Conservation (phyloP, 352 stramenopile genomes). For the Pilasporangium apinafurcum region DNA sequence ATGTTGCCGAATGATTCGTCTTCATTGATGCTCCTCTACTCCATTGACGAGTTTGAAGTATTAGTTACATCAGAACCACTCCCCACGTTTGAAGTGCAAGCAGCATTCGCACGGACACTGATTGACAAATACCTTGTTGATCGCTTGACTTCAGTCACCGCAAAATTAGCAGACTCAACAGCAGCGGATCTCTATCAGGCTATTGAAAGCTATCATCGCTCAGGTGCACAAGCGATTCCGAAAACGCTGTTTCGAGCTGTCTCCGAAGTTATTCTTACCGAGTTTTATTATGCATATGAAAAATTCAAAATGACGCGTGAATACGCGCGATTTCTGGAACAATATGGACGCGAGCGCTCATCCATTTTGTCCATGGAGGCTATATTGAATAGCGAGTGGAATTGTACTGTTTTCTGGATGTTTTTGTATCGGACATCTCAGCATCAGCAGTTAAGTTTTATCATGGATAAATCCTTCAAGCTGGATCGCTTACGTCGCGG, state of each 20-base stretch:
- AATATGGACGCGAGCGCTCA: constrained; percentile 10
- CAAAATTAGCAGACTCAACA: constrained; percentile 2
- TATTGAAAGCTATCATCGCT: neutral
- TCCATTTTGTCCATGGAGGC: constrained; percentile 35
- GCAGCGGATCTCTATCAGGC: constrained; percentile 1
- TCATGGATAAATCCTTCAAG: constrained; percentile 49
- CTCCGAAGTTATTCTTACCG: constrained; percentile 16
- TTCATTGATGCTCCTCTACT: constrained; percentile 28
- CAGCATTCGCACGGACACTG: constrained; percentile 17
- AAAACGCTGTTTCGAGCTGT: constrained; percentile 21
- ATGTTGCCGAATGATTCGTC: constrained; percentile 22
- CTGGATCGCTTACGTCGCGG: constrained; percentile 24
- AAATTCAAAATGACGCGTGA: constrained; percentile 22
- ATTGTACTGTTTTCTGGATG: constrained; percentile 66
- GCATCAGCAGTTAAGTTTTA: constrained; percentile 48
- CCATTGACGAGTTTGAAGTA: constrained; percentile 35
- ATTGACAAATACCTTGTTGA: constrained; percentile 21
- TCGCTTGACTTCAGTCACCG: neutral
- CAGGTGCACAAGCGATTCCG: constrained; percentile 5
- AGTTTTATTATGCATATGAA: constrained; percentile 18
- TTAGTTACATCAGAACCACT: constrained; percentile 15
- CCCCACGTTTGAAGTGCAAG: constrained; percentile 11
- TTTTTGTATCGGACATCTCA: constrained; percentile 52
- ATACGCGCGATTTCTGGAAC: constrained; percentile 14
- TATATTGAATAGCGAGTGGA: constrained; percentile 59